Base-by-base conservation (phyloP, 257 asterid species). In the Fraxinus pennsylvanica region DNA sequence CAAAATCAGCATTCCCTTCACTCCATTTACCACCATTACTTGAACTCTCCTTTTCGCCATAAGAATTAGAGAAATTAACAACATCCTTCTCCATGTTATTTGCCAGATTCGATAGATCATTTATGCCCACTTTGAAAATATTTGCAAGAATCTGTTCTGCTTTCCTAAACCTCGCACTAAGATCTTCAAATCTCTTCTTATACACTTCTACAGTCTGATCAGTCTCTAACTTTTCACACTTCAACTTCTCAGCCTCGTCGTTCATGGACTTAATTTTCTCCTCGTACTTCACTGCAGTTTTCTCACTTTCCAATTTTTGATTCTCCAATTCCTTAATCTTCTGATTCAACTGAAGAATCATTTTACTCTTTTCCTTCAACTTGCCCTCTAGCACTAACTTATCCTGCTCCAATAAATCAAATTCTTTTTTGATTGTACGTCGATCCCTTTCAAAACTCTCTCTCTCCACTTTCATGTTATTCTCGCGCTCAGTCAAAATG, bases 401-500 rank as follows among this genome's bases (percentile, higher is more conserved):
- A 10, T 84, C 79, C 15, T 66, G 63, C 80, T 29, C 72, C 5
- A 25, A 25, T 5, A 73, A 79, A 29, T 43, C 61, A 5, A 21
- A 38, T 59, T 82, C 75, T 35, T 79, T 63, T 66, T 38, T 83
- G 25, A 81, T 5, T 3, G 52, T 39, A 25, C 70, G 80, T 3
- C 50, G 39, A 15, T 80, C 81, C 38, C 29, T 59, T 47, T n/a
- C 71, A 3, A 82, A 86, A 22, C 36, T 80, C 29, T 79, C 74
- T 33, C 80, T 36, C 82, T 88, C 82, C 4, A 7, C 2, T 61
- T 78, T 70, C 78, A 71, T 35, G 1, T 25, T 54, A 9, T 78
- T 74, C 66, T 86, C 90, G 1, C 87, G 85, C 9, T 66, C 73
- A 35, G 73, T 75, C 19, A 88, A 19, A 9, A 81, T 68, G 5